A percentile compares a stretch with the other conserved stretches of the same genome.
Evolutionary conservation across 495 filamentous ascomycete species (phyloP).

Genomic region (Durotheca rogersii): DNA sequence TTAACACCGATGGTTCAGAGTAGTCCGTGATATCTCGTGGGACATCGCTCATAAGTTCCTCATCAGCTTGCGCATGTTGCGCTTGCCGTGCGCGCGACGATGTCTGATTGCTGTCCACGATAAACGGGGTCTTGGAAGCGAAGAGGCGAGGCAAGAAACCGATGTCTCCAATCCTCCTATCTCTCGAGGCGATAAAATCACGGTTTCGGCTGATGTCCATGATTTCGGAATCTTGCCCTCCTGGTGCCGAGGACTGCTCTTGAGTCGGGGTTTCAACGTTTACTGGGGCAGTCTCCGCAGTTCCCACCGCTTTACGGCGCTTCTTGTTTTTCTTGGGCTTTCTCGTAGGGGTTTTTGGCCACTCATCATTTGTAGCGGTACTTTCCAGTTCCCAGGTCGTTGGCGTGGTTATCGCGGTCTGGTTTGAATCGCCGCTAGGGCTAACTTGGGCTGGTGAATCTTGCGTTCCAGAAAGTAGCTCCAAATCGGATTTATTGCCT

Average conservation of each 20-base stretch:
- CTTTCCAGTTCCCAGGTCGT: conserved; percentile 36
- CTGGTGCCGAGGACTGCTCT: conserved; percentile 34
- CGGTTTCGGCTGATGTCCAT: conserved; percentile 20
- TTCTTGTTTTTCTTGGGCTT: conserved; percentile 49
- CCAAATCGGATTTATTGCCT: conserved; percentile 22
- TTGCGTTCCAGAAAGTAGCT: conserved; percentile 20
- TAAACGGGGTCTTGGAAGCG: no score
- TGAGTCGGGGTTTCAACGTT: conserved; percentile 26
- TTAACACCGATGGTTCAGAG: conserved; percentile 9
- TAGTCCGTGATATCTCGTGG: conserved; percentile 11
- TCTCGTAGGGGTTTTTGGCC: conserved; percentile 22
- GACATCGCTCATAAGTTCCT: conserved; percentile 11
- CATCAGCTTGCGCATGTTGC: conserved; percentile 7
- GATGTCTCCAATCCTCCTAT: conserved; percentile 30
- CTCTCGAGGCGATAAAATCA: conserved; percentile 20
- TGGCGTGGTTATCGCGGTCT: conserved; percentile 31
- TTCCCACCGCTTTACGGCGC: conserved; percentile 38
- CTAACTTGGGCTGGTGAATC: conserved; percentile 29
- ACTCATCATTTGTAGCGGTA: conserved; percentile 29
- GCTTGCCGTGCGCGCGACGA: conserved; percentile 12
- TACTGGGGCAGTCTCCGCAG: conserved; percentile 31
- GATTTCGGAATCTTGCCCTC: conserved; percentile 25
- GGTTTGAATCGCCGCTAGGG: conserved; percentile 30
- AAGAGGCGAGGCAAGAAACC: no score
- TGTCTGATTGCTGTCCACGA: conserved; percentile 9